Evolutionary conservation across 768 basidiomycete genomes (phyloP).

Genomic region (Boletus barrowsii): DNA sequence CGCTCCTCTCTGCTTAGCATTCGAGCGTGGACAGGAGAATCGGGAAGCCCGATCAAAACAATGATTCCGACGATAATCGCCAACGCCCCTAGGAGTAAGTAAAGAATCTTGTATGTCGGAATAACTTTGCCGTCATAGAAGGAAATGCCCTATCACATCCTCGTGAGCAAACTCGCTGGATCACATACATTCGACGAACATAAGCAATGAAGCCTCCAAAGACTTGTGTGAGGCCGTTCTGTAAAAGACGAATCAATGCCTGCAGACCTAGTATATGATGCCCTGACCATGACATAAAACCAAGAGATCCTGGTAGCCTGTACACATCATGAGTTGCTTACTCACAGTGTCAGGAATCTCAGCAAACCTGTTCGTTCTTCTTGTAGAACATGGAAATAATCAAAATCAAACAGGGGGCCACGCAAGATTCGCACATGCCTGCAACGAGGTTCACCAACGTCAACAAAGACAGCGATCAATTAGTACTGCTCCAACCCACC

Average conservation of each 20-base stretch:
- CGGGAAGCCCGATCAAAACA: slow-evolving; percentile 60
- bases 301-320: slow-evolving; percentile 57
- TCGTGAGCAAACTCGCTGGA: not conserved
- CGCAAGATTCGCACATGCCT: slow-evolving; percentile 70
- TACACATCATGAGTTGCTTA: not conserved
- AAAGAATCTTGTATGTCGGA: slow-evolving; percentile 61
- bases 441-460: not conserved
- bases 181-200: slow-evolving; percentile 30
- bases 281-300: slow-evolving; percentile 62
- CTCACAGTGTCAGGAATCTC: not conserved
- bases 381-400: slow-evolving; percentile 63
- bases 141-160: slow-evolving; percentile 46
- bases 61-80: slow-evolving; percentile 56
- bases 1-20: slow-evolving; percentile 58
- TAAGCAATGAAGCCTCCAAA: slow-evolving; percentile 68
- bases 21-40: slow-evolving; percentile 59
- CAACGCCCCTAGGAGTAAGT: slow-evolving; percentile 55
- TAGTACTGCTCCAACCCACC: slow-evolving; percentile 35
- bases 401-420: slow-evolving; percentile 42
- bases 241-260: not conserved
- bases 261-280: not conserved
- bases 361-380: slow-evolving; percentile 56
- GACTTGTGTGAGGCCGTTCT: slow-evolving; percentile 58
- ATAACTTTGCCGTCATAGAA: slow-evolving; percentile 47
- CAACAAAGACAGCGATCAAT: not conserved